Percentiles rank a stretch among this genome's conserved stretches.
Evolutionary conservation across 768 basidiomycete species (phyloP).

Genomic region (Agaricus subrufescens): DNA sequence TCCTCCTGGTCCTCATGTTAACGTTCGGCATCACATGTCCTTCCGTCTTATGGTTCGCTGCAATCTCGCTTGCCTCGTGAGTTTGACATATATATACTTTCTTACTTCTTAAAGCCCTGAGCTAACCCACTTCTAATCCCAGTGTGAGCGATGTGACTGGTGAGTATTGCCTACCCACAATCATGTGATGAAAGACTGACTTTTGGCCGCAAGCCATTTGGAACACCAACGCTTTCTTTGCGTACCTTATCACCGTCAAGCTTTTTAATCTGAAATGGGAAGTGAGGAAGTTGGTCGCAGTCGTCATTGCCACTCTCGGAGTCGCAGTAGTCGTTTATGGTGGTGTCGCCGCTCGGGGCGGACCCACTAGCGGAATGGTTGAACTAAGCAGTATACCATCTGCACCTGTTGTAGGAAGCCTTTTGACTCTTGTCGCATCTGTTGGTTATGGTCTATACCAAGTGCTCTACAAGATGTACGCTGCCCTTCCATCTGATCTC

Average conservation of each 20-base stretch:
- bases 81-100: slow-evolving; percentile 21
- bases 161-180: slow-evolving; percentile 15
- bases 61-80: slow-evolving; percentile 68
- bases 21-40: slow-evolving; percentile 61
- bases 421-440: slow-evolving; percentile 69
- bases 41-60: slow-evolving; percentile 70
- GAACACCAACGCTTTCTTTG: slow-evolving; percentile 90
- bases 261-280: slow-evolving; percentile 64
- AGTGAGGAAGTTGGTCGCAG: slow-evolving; percentile 58
- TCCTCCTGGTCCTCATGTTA: slow-evolving; percentile 34
- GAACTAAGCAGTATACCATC: slow-evolving; percentile 26
- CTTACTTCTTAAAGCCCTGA: slow-evolving; percentile 4
- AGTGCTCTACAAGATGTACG: slow-evolving; percentile 80
- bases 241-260: slow-evolving; percentile 81
- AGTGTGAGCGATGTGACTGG: slow-evolving; percentile 83
- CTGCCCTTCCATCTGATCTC: slow-evolving; percentile 63
- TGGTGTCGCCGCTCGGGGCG: slow-evolving; percentile 29
- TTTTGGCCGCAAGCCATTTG: slow-evolving; percentile 48
- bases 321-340: slow-evolving; percentile 83
- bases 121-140: not conserved
- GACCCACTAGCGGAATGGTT: slow-evolving; percentile 9
- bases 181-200: not conserved
- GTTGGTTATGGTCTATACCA: slow-evolving; percentile 74
- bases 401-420: slow-evolving; percentile 66
- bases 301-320: slow-evolving; percentile 76